phyloP scores from a whole-genome alignment of 2,329 filamentous ascomycete genomes.

The Neopestalotiopsis clavispora region DNA sequence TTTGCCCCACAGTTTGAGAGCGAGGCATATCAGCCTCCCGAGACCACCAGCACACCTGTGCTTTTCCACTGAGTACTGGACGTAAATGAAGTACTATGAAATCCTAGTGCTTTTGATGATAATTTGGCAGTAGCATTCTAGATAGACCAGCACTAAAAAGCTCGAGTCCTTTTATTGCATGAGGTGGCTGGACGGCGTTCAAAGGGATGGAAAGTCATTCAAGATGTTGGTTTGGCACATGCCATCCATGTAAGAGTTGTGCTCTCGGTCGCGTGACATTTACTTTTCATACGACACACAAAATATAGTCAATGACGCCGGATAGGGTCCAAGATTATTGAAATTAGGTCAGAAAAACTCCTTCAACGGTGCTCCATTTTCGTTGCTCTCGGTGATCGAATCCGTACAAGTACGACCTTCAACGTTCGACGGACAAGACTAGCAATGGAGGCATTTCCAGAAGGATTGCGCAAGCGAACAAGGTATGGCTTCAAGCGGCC shows the following conservation, averaged over 20 bases:
- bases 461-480: constrained; percentile 7
- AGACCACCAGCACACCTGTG: constrained; percentile 25
- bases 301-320: neutral
- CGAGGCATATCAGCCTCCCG: constrained; percentile 24
- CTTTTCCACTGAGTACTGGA: constrained; percentile 30
- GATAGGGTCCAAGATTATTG: neutral
- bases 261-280: neutral
- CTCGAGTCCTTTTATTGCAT: constrained; percentile 8
- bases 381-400: neutral
- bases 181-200: constrained; percentile 9
- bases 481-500: neutral
- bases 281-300: neutral
- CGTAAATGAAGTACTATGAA: neutral
- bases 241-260: neutral
- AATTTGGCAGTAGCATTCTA: constrained; percentile 3
- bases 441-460: neutral
- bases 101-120: neutral
- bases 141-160: constrained; percentile 9
- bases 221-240: neutral
- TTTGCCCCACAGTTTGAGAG: constrained; percentile 32
- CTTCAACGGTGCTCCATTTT: neutral
- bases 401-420: neutral
- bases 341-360: neutral
- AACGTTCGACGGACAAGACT: neutral
- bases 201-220: neutral